Evolutionary conservation across 257 asterid genomes (phyloP).

Genomic region (Jasminum sambac): DNA sequence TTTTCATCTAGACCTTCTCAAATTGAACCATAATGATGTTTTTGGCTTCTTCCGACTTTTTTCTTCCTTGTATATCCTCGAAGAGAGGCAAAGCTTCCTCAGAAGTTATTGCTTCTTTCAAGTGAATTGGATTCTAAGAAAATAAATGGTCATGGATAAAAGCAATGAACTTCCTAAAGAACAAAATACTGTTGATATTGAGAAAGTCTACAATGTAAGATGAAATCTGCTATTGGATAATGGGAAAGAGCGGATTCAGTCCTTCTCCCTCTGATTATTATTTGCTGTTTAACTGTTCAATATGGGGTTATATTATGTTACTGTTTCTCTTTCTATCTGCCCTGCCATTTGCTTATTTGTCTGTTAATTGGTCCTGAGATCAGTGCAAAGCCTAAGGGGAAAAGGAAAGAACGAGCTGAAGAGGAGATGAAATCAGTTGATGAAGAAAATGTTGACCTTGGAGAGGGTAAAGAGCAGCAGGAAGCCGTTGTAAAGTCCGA

Average conservation of each 20-base stretch:
- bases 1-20: neutral
- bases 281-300: constrained; percentile 3
- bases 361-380: constrained; percentile 18
- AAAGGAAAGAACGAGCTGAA: constrained; percentile 47
- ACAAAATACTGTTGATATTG: constrained; percentile 20
- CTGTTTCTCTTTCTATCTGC: constrained; percentile 13
- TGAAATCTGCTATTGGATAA: constrained; percentile 26
- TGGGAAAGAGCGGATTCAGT: constrained; percentile 27
- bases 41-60: constrained; percentile 16
- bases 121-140: constrained; percentile 32
- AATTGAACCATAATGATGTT: neutral
- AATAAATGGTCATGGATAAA: constrained; percentile 18
- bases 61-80: constrained; percentile 6
- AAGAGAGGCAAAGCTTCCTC: constrained; percentile 28
- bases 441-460: constrained; percentile 24
- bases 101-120: constrained; percentile 12
- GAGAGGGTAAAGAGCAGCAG: constrained; percentile 35
- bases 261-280: constrained; percentile 37
- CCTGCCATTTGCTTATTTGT: constrained; percentile 18
- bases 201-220: constrained; percentile 15
- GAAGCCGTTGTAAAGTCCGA: constrained; percentile 31
- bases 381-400: constrained; percentile 41
- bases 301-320: constrained; percentile 11
- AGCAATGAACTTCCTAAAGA: constrained; percentile 26
- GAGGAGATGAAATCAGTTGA: constrained; percentile 35